Conservation (phyloP, 768 basidiomycete species). For the Lactifluus pinguis region DNA sequence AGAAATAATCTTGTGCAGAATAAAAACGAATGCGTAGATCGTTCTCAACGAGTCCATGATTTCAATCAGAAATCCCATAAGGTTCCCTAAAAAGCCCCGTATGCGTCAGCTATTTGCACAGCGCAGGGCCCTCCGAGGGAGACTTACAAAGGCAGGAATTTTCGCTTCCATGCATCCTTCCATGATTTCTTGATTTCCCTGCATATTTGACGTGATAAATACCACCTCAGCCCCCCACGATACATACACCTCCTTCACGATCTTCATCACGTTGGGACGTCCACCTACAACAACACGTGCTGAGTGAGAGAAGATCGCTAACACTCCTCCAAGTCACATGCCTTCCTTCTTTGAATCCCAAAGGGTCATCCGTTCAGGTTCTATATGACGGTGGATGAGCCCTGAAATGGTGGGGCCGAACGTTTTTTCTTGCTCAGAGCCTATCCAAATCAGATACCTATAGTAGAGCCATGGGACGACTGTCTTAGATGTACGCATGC, state of each 20-base stretch:
- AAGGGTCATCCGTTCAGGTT: slow-evolving; percentile 61
- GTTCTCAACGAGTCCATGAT: not conserved
- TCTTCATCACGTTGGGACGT: slow-evolving; percentile 69
- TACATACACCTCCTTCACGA: slow-evolving; percentile 58
- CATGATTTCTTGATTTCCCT: slow-evolving; percentile 73
- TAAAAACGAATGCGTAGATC: not conserved
- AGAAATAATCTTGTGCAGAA: not conserved
- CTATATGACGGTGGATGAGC: slow-evolving; percentile 61
- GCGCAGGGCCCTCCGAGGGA: not conserved
- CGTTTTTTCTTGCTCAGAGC: slow-evolving; percentile 76
- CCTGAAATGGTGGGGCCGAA: slow-evolving; percentile 74
- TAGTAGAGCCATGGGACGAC: not conserved
- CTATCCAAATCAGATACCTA: slow-evolving; percentile 81
- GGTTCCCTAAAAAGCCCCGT: slow-evolving; percentile 33
- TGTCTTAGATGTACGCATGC: not conserved
- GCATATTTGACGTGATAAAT: slow-evolving; percentile 78
- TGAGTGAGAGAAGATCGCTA: not conserved
- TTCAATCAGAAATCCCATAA: slow-evolving; percentile 54
- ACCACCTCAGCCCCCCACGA: slow-evolving; percentile 73
- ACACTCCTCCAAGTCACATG: not conserved
- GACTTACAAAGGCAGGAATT: slow-evolving; percentile 39
- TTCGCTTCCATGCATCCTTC: slow-evolving; percentile 63
- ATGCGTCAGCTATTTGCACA: not conserved
- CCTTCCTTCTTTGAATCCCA: slow-evolving; percentile 67
- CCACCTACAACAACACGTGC: slow-evolving; percentile 33